Conservation (phyloP, 768 basidiomycete genomes). For the button mushroom (Agaricus bisporus) region DNA sequence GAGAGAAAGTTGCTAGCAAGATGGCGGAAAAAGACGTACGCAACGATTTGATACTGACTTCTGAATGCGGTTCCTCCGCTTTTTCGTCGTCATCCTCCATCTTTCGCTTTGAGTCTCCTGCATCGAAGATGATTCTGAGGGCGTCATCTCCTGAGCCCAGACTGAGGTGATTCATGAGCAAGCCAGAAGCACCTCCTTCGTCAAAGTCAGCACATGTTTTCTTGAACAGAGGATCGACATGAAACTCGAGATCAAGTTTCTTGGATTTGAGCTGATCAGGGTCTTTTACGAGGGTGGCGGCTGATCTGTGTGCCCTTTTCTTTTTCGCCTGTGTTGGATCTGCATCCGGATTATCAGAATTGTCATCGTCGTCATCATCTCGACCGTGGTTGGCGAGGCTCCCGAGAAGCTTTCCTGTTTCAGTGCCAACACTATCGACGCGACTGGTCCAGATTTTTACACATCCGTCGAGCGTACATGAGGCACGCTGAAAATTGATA, state of each 20-base stretch:
- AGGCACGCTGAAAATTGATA: conserved; percentile 99
- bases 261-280: conserved; percentile 78
- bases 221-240: conserved; percentile 93
- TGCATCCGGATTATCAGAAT: conserved; percentile 63
- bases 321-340: conserved; percentile 56
- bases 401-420: conserved; percentile 90
- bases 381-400: conserved; percentile 66
- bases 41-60: conserved; percentile 57
- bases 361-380: conserved; percentile 50
- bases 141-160: conserved; percentile 75
- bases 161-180: conserved; percentile 94
- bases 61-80: conserved; percentile 62
- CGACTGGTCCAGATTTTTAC: conserved; percentile 99
- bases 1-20: conserved; percentile 4
- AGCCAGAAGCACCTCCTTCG: conserved; percentile 92
- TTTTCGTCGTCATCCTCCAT: conserved; percentile 69
- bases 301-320: conserved; percentile 64
- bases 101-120: conserved; percentile 82
- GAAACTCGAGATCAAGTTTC: conserved; percentile 93
- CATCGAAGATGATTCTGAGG: conserved; percentile 92
- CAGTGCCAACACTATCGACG: conserved; percentile 94
- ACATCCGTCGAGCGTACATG: conserved; percentile 95
- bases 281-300: conserved; percentile 87
- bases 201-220: conserved; percentile 99
- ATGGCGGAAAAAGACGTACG: conserved; percentile 21